Evolutionary conservation across 139 green algal genomes (phyloP).

Genomic region (Tetradesmus obliquus): DNA sequence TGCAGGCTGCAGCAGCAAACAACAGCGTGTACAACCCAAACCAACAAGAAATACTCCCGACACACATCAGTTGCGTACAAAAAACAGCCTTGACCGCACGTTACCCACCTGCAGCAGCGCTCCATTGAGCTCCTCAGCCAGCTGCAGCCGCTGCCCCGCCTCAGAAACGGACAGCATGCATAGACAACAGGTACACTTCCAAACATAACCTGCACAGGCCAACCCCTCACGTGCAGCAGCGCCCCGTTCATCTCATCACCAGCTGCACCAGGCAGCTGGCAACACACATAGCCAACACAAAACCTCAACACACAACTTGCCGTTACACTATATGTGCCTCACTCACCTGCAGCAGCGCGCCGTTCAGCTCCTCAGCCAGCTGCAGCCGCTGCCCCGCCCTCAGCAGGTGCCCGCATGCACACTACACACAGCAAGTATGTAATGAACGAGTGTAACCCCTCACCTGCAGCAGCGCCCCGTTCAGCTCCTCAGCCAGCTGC

Average conservation of each 20-base stretch:
- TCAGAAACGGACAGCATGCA: slow-evolving; percentile 64
- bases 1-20: too few relatives aligned
- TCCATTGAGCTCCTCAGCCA: slow-evolving; percentile 70
- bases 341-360: slow-evolving; percentile 59
- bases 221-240: slow-evolving; percentile 51
- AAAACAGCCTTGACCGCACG: too few relatives aligned
- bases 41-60: too few relatives aligned
- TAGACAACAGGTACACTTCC: too few relatives aligned
- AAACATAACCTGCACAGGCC: too few relatives aligned
- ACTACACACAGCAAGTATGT: too few relatives aligned
- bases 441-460: too few relatives aligned
- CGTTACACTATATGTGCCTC: background rate
- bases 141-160: slow-evolving; percentile 32
- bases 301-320: slow-evolving; percentile 20
- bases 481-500: slow-evolving; percentile 62
- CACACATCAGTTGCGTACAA: background rate
- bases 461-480: slow-evolving; percentile 63
- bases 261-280: slow-evolving; percentile 58
- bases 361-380: slow-evolving; percentile 69
- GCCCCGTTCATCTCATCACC: slow-evolving; percentile 62
- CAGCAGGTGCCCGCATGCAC: slow-evolving; percentile 65
- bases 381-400: slow-evolving; percentile 32
- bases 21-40: too few relatives aligned
- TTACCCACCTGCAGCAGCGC: slow-evolving; percentile 57
- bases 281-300: too few relatives aligned